Percentiles rank a stretch among this genome's conserved stretches.
Conservation (phyloP, 352 stramenopile species). For the Discostella stelligera region DNA sequence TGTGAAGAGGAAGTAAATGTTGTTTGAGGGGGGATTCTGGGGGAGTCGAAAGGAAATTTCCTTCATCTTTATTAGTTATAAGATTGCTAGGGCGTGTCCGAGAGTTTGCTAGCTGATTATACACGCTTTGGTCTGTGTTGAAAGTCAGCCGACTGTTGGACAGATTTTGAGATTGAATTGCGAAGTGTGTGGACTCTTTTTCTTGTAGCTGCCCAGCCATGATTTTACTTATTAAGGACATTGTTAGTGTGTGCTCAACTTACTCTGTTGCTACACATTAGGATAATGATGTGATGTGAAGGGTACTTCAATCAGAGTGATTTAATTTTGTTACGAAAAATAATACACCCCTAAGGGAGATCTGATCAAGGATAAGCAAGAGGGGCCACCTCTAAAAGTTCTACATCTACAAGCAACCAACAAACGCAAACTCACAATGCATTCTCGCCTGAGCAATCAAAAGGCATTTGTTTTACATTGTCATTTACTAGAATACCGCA, state of each 20-base stretch:
- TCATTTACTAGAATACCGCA: conserved; percentile 3
- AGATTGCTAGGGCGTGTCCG: not conserved
- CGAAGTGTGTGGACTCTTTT: not conserved
- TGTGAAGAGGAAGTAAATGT: conserved; percentile 81
- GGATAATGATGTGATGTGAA: too few relatives aligned
- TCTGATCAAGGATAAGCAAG: too few relatives aligned
- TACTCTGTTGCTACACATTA: too few relatives aligned
- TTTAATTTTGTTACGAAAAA: too few relatives aligned
- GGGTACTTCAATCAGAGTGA: too few relatives aligned
- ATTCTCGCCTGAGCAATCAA: not conserved
- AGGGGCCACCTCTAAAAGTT: too few relatives aligned
- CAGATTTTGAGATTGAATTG: conserved; percentile 11
- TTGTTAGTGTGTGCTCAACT: not conserved
- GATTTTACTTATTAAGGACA: conserved; percentile 10
- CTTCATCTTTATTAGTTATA: too few relatives aligned
- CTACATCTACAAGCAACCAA: too few relatives aligned
- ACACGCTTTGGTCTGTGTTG: not conserved
- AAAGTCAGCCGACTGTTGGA: not conserved
- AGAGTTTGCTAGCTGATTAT: too few relatives aligned
- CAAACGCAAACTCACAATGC: not conserved
- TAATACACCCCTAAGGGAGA: too few relatives aligned
- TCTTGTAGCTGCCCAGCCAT: conserved; percentile 5
- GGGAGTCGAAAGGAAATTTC: conserved; percentile 55
- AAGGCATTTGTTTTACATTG: not conserved
- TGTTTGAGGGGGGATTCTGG: conserved; percentile 67